Percentiles rank a stretch among this genome's conserved stretches.
phyloP scores from a whole-genome alignment of 805 yeast genomes.

The Candida tallmaniae region DNA sequence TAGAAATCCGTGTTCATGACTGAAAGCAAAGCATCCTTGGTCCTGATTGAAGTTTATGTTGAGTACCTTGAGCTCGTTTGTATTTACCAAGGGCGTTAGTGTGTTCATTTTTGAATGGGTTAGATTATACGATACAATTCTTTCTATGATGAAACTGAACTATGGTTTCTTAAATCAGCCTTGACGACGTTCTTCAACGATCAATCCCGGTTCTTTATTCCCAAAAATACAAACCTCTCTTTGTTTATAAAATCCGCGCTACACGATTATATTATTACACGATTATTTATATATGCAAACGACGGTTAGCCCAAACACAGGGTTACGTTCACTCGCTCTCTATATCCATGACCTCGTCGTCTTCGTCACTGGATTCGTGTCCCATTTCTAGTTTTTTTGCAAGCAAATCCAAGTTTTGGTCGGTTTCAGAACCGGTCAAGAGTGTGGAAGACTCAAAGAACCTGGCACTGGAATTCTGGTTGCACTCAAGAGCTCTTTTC shows the following conservation, averaged over 20 bases:
- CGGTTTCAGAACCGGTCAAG: too few relatives aligned
- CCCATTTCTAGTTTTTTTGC: slow-evolving; percentile 43
- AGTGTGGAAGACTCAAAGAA: slow-evolving; percentile 14
- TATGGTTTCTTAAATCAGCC: too few relatives aligned
- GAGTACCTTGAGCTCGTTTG: slow-evolving; percentile 23
- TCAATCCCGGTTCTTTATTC: too few relatives aligned
- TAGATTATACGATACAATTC: too few relatives aligned
- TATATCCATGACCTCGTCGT: slow-evolving; percentile 52
- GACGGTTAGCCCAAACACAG: too few relatives aligned
- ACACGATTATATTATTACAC: too few relatives aligned
- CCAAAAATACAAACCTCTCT: too few relatives aligned
- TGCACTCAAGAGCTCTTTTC: slow-evolving; percentile 69
- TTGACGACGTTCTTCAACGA: too few relatives aligned
- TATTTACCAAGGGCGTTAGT: slow-evolving; percentile 13
- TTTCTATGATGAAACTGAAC: too few relatives aligned
- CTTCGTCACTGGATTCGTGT: slow-evolving; percentile 46
- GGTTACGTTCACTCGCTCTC: slow-evolving; percentile 43
- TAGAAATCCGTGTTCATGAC: slow-evolving; percentile 74
- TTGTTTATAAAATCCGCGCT: too few relatives aligned
- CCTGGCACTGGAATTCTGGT: slow-evolving; percentile 23
- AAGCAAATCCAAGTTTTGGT: slow-evolving; percentile 10
- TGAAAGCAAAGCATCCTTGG: slow-evolving; percentile 82
- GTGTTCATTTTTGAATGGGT: too few relatives aligned
- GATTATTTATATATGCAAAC: too few relatives aligned
- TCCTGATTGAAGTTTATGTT: slow-evolving; percentile 82